phyloP scores from a whole-genome alignment of 371 early-diverging fungal genomes.

The Rhizopus sp. region DNA sequence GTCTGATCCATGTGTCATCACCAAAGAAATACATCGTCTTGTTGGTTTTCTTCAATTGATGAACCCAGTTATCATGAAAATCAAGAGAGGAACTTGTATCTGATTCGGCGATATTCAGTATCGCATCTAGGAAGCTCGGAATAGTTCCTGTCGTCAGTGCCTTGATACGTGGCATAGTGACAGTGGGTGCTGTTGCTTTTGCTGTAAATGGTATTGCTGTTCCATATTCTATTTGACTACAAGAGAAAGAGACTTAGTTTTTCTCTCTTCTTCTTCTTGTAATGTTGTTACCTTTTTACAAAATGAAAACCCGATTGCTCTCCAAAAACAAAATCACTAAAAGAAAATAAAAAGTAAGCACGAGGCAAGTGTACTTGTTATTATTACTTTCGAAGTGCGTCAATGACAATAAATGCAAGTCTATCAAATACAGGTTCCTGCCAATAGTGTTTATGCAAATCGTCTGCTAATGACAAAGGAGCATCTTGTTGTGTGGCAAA shows the following conservation, averaged over 20 bases:
- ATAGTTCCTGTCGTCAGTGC: conserved; percentile 90
- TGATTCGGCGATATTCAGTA: conserved; percentile 84
- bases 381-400: conserved; percentile 70
- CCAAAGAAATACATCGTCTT: conserved; percentile 83
- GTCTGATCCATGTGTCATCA: conserved; percentile 94
- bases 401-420: conserved; percentile 79
- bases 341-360: conserved; percentile 7
- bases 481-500: conserved; percentile 46
- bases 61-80: conserved; percentile 75
- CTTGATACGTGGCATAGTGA: conserved; percentile 93
- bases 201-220: conserved; percentile 70
- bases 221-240: conserved; percentile 50
- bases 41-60: conserved; percentile 60
- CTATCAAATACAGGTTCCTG: conserved; percentile 64
- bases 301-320: conserved; percentile 65
- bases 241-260: neutral
- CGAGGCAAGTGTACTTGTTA: neutral
- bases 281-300: conserved; percentile 54
- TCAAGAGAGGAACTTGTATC: conserved; percentile 71
- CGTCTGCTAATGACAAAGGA: conserved; percentile 4
- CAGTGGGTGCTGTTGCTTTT: conserved; percentile 87
- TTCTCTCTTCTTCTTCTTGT: neutral
- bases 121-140: conserved; percentile 75
- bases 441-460: conserved; percentile 2
- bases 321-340: conserved; percentile 78